Base-by-base conservation (phyloP, 2,329 filamentous ascomycete genomes). In the Sphaerostilbella broomeana region DNA sequence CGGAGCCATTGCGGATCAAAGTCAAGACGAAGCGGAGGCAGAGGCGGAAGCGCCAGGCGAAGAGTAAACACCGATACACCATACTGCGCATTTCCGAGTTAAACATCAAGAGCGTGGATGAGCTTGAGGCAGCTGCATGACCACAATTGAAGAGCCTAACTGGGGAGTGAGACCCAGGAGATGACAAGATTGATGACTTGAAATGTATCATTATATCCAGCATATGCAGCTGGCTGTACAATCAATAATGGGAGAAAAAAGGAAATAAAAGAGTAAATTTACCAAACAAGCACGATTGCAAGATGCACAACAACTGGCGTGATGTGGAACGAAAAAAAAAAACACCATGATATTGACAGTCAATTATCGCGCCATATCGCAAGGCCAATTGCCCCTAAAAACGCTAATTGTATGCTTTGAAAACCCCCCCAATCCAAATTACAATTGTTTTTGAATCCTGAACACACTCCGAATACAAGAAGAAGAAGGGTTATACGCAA, bases 41-140 rank as follows among this genome's bases (percentile, higher is more conserved):
- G 61, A 69, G 86, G 56, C 73, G 83, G 57, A 73, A 77, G 35
- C 86, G 80, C 69, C 78, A 75, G 43, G 83, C 92, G 8, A 82
- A 74, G 68, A 95, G 87, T 70, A 95, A 98, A 75, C 86, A 94
- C 59, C 74, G 77, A 55, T 95, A 84, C 63, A 98, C 92, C 3
- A 77, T 95, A 16, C 58, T 98, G 63, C 75, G 81, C 56, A 84
- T 98, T 48, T 83, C 84, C 57, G 86, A 97, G 64, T 58, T 97
- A 47, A 81, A 75, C 57, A 72, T 94, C 42, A 69, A 70, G 49
- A 56, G 52, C 16, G 46, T 60, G 34, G 65, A 65, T 34, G 64
- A 69, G 35, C 54, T 69, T 36, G 61, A 63, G 27, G 55, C 41
- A 40, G 35, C 47, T 47, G 47, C 49, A 50, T 56, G 47, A 46